Evolutionary conservation across 257 asterid species (phyloP).

Genomic region (Rehmannia glutinosa): DNA sequence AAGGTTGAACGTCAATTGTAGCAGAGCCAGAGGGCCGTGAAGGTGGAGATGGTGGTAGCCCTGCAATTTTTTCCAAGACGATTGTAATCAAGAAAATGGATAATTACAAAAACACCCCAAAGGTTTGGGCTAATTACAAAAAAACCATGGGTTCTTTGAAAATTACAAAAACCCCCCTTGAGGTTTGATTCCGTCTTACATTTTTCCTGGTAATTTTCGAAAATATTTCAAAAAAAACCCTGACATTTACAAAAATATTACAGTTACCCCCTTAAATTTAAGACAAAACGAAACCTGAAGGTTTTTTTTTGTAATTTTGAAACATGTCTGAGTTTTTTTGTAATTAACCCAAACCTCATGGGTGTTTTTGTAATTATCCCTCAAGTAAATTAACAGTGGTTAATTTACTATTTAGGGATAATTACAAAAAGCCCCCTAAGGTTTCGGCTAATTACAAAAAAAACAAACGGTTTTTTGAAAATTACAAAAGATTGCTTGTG

Average conservation of each 20-base stretch:
- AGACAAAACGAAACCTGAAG: too few species aligned
- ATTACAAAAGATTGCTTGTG: too few species aligned
- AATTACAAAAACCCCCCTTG: background rate
- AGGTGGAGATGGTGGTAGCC: conserved; percentile 92
- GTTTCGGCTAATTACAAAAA: too few species aligned
- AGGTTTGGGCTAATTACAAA: background rate
- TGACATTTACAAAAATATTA: background rate
- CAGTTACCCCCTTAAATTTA: too few species aligned
- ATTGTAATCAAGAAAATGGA: background rate
- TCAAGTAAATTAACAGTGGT: too few species aligned
- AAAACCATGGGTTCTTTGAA: background rate
- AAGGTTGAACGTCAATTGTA: conserved; percentile 40
- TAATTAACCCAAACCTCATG: background rate
- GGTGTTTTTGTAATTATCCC: background rate
- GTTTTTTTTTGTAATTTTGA: too few species aligned
- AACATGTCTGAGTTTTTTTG: too few species aligned
- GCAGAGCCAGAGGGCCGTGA: conserved; percentile 42
- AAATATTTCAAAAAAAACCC: too few species aligned
- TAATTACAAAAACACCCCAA: background rate
- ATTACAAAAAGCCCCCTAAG: too few species aligned
- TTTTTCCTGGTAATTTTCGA: too few species aligned
- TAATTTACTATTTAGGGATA: too few species aligned
- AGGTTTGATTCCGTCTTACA: background rate
- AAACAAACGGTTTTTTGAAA: too few species aligned
- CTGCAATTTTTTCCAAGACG: conserved; percentile 36